Evolutionary conservation across 129 eudicot species (phyloP).

Genomic region (Cynara cardunculus): DNA sequence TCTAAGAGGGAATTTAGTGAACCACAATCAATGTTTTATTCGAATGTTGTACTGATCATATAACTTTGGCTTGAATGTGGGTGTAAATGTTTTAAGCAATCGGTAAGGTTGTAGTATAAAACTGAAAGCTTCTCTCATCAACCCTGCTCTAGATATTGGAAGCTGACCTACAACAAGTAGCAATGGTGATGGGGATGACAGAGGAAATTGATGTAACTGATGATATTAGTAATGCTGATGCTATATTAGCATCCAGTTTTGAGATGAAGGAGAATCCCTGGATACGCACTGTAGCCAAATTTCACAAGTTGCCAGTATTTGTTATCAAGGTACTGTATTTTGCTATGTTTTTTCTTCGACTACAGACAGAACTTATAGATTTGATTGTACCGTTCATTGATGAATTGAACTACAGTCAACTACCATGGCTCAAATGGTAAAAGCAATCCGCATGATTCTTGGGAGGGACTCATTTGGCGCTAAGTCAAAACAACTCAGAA

Average conservation of each 20-base stretch:
- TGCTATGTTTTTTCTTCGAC: background rate
- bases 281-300: slow-evolving; percentile 86
- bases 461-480: slow-evolving; percentile 54
- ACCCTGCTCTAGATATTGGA: slow-evolving; percentile 62
- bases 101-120: background rate
- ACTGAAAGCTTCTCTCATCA: background rate
- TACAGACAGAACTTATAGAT: background rate
- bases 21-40: background rate
- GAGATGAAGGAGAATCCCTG: slow-evolving; percentile 92
- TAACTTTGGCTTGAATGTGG: slow-evolving; percentile 5
- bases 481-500: slow-evolving; percentile 35
- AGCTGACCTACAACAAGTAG: slow-evolving; percentile 85
- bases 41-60: background rate
- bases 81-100: background rate
- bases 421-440: slow-evolving; percentile 94
- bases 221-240: slow-evolving; percentile 76
- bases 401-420: slow-evolving; percentile 56
- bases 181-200: slow-evolving; percentile 86
- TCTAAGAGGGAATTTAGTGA: too few relatives aligned
- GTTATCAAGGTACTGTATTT: slow-evolving; percentile 70
- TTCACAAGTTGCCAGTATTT: slow-evolving; percentile 79
- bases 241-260: slow-evolving; percentile 64
- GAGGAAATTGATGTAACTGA: slow-evolving; percentile 72
- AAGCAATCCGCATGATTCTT: slow-evolving; percentile 90
- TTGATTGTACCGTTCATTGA: background rate